Percentiles rank a stretch among this genome's conserved stretches.
Conservation (phyloP, 169 alveolate species). For the Ichthyophthirius multifiliis region DNA sequence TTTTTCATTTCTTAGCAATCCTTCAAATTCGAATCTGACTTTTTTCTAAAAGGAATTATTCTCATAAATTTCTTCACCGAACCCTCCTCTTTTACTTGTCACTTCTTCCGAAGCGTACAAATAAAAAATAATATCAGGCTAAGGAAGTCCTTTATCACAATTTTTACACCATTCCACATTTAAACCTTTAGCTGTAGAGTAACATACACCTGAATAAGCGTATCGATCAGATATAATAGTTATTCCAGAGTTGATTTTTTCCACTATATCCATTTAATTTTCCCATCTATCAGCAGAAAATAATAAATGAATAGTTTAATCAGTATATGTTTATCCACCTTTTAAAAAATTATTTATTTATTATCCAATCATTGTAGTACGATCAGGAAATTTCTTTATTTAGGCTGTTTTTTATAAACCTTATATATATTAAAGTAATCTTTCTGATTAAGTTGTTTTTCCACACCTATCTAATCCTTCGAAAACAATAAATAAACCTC, state of each 20-base stretch:
- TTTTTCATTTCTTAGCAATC: slow-evolving; percentile 24
- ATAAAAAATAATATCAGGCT: slow-evolving; percentile 83
- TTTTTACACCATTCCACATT: slow-evolving; percentile 83
- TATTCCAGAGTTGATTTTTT: slow-evolving; percentile 74
- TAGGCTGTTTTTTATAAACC: slow-evolving; percentile 50
- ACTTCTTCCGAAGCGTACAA: slow-evolving; percentile 53
- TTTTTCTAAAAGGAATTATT: slow-evolving; percentile 59
- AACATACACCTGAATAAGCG: slow-evolving; percentile 95
- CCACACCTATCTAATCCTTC: slow-evolving; percentile 97
- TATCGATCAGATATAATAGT: slow-evolving; percentile 92
- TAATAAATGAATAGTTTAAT: slow-evolving; percentile 89
- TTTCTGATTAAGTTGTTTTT: slow-evolving; percentile 86
- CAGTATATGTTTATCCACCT: slow-evolving; percentile 63
- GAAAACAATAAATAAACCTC: slow-evolving; percentile 92
- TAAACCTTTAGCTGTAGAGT: slow-evolving; percentile 92
- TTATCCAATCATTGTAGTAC: slow-evolving; percentile 84
- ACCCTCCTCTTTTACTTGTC: slow-evolving; percentile 57
- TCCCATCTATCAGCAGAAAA: slow-evolving; percentile 97
- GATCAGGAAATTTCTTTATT: slow-evolving; percentile 50
- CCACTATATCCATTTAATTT: slow-evolving; percentile 69
- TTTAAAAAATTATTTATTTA: slow-evolving; percentile 82
- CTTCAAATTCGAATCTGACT: slow-evolving; percentile 59
- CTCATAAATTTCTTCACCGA: slow-evolving; percentile 86
- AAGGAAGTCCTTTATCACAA: slow-evolving; percentile 74
- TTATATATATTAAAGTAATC: slow-evolving; percentile 62